Base-by-base conservation (phyloP, 495 filamentous ascomycete species). In the Melanomma pulvis-pyrius region DNA sequence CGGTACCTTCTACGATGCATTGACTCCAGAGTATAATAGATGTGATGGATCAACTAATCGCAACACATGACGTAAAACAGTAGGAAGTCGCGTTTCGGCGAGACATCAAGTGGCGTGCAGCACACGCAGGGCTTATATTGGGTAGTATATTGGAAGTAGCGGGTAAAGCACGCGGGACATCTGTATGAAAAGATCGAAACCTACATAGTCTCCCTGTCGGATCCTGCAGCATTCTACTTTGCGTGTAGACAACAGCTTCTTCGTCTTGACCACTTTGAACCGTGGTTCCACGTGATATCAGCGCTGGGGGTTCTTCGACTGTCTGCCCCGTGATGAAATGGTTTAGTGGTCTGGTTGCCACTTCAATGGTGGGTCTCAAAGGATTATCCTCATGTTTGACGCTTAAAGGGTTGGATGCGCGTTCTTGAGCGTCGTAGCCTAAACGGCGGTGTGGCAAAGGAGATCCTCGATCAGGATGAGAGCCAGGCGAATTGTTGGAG, bases 161-260 rank as follows among this genome's bases (percentile, higher is more conserved):
- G 51, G 51, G 32, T 28, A 32, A 24, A 7, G 51, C 51, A 30
- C 17, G 17, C 51, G 22, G 24, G n/a, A 34, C 29, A 29, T 22
- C 22, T 34, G 28, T 61, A 25, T 26, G 51, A 41, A 46, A 56
- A 32, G 36, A 19, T 19, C 2, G 17, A 50, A 28, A 83, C 83
- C 73, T 76, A 85, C 83, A 76, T 59, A 87, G 73, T 70, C 83
- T 76, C 11, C 83, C 82, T 0, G 80, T 85, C 29, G 78, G 79
- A 68, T 88, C 86, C 66, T 83, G 79, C 53, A 88, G 75, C 84
- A 88, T 84, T 63, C 86, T 76, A 12, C 82, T 79, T 63, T 82
- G 76, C 61, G 81, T 79, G 70, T 86, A 82, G 32, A 86, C 78
- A 26, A 80, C 81, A n/a, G 83, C 79, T 65, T 87, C 86, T 58